Base-by-base conservation (phyloP, 306 rosid genomes). In the Potentilla sterilis region DNA sequence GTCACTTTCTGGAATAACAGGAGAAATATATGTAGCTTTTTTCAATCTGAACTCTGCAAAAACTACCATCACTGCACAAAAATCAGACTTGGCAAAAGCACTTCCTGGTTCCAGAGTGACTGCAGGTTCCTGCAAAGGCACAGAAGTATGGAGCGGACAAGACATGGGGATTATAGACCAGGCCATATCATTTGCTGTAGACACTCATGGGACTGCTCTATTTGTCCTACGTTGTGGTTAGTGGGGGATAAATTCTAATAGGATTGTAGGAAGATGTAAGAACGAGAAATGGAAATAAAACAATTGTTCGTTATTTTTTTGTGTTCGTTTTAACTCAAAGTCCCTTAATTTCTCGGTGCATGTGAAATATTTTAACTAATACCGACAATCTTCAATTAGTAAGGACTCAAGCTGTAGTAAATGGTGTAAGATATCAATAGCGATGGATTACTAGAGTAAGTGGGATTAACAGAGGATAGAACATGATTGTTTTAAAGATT, bases 21-120 rank as follows among this genome's bases (percentile, higher is more conserved):
- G 96, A 78, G 89, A 92, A 82, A n/a, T 89, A 22, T 89, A 89
- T 75, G 64, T 92, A 24, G 90, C 93, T 11, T 88, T 92, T 80
- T 92, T 92, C 90, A 92, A 92, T 82, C 81, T 92, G 77, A 81
- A 73, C 86, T 77, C 84, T 38, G 40, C 37, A 61, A 81, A 67
- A 81, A 81, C 82, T 2, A 73, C 73, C 42, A 79, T 89, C 75
- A 72, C 81, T 21, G 82, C 85, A 16, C 75, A 84, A 81, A 81
- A 61, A 57, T 86, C 93, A 35, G 83, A 86, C 79, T 73, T 92
- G 72, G 83, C 63, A 15, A 83, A 77, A 83, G 85, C 75, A 76
- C 76, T 89, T 59, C 87, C 87, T 0, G 87, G 51, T 42, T 55
- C 70, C 63, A 68, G 47, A 41, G 68, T 91, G 57, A 41, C 14